Evolutionary conservation across 2,329 filamentous ascomycete species (phyloP).

Genomic region (Talaromyces sp.): DNA sequence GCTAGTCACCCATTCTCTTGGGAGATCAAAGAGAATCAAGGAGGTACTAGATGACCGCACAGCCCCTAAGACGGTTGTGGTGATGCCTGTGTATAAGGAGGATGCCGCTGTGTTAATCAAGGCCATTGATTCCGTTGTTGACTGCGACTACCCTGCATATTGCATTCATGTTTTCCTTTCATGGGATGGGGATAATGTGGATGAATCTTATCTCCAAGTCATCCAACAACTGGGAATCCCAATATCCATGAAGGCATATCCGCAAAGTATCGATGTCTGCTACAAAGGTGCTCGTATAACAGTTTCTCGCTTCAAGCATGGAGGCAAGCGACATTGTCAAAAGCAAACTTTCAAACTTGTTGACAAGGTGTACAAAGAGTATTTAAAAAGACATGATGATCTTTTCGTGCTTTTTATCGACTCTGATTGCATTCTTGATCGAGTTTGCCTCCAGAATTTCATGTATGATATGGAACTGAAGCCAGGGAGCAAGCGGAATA

Average conservation of each 20-base stretch:
- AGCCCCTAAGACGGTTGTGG: constrained; percentile 90
- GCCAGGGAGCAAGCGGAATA: constrained; percentile 85
- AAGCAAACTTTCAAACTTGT: constrained; percentile 92
- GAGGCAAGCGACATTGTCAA: constrained; percentile 91
- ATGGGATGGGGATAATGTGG: constrained; percentile 87
- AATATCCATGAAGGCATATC: constrained; percentile 70
- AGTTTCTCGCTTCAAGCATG: constrained; percentile 87
- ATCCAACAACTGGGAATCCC: constrained; percentile 84
- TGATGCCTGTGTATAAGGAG: constrained; percentile 97
- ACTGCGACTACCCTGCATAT: constrained; percentile 88
- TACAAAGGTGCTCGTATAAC: constrained; percentile 85
- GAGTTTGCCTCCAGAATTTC: constrained; percentile 92
- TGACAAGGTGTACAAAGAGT: constrained; percentile 86
- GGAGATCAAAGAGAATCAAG: constrained; percentile 79
- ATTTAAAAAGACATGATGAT: constrained; percentile 84
- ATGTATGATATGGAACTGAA: constrained; percentile 99
- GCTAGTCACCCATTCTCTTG: constrained; percentile 82
- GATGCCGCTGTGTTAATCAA: constrained; percentile 80
- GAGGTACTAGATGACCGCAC: constrained; percentile 79
- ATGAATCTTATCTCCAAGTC: constrained; percentile 85
- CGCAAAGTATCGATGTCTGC: constrained; percentile 84
- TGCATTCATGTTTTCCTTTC: constrained; percentile 95
- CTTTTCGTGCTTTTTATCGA: constrained; percentile 96
- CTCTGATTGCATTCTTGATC: constrained; percentile 92
- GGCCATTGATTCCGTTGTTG: constrained; percentile 87